Percentiles rank a stretch among this genome's conserved stretches.
These are phyloP conservation scores for Coemansia sp. DNA, from an alignment of 192 early-diverging fungal species.

Conservation along the genomic window DNA sequence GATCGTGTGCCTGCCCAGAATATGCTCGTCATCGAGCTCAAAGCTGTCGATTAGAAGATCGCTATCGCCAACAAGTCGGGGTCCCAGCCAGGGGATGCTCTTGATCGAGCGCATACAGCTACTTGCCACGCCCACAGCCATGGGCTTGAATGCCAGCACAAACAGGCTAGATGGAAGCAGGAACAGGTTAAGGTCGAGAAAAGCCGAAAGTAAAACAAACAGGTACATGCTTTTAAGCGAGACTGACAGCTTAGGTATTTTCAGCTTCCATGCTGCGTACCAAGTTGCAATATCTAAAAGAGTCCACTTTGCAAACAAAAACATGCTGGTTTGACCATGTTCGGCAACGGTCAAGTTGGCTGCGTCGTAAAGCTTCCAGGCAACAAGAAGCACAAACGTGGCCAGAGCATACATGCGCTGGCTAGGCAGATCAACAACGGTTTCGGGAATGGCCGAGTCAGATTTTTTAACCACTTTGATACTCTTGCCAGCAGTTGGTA, in stretches of 20 bases:
- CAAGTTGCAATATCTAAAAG: slow-evolving; percentile 28
- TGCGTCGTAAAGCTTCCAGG: slow-evolving; percentile 47
- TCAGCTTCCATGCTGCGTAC: slow-evolving; percentile 34
- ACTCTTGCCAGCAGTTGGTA: not conserved
- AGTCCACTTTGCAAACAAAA: slow-evolving; percentile 45
- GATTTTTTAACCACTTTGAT: not conserved
- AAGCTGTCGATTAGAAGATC: slow-evolving; percentile 51
- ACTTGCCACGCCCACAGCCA: slow-evolving; percentile 35
- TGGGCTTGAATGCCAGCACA: slow-evolving; percentile 39
- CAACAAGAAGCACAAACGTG: slow-evolving; percentile 16
- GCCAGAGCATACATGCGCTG: slow-evolving; percentile 46
- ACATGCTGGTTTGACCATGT: slow-evolving; percentile 20
- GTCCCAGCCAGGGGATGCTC: slow-evolving; percentile 40
- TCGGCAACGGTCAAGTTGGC: slow-evolving; percentile 14
- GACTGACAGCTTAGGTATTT: slow-evolving; percentile 29
- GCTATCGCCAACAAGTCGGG: slow-evolving; percentile 49
- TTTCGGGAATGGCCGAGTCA: slow-evolving; percentile 37
- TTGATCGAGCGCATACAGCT: slow-evolving; percentile 39
- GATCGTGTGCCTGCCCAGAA: slow-evolving; percentile 54
- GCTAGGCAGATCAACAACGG: slow-evolving; percentile 39
- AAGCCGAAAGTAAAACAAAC: slow-evolving; percentile 17
- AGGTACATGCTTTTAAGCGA: slow-evolving; percentile 11
- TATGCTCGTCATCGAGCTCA: slow-evolving; percentile 46
- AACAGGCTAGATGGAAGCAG: slow-evolving; percentile 39
- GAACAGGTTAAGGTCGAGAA: slow-evolving; percentile 44